A percentile compares a stretch with the other conserved stretches of the same genome.
Evolutionary conservation across 2,329 filamentous ascomycete genomes (phyloP).

Genomic region (Ophiostoma montium): DNA sequence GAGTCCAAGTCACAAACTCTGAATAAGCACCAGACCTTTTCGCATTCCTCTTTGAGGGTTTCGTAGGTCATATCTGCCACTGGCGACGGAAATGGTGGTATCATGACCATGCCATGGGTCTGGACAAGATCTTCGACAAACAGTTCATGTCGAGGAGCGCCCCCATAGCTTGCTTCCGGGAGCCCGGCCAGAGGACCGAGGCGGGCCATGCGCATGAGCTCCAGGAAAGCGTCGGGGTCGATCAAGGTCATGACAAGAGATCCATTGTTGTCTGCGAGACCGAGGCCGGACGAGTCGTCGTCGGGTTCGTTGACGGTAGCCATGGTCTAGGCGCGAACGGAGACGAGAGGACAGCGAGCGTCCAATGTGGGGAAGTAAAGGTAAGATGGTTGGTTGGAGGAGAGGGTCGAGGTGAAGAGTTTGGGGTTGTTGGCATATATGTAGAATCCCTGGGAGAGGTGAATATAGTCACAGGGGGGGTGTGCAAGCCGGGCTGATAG

Average conservation of each 20-base stretch:
- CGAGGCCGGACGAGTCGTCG: background rate
- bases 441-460: too few species aligned
- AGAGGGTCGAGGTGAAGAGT: too few species aligned
- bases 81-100: background rate
- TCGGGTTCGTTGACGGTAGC: background rate
- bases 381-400: too few species aligned
- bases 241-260: slow-evolving; percentile 1
- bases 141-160: background rate
- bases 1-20: too few species aligned
- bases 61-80: background rate
- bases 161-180: background rate
- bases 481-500: background rate
- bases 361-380: too few species aligned
- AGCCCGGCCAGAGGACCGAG: background rate
- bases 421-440: too few species aligned
- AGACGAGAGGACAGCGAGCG: too few species aligned
- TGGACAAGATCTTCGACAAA: background rate
- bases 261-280: background rate
- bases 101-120: background rate
- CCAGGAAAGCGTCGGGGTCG: background rate
- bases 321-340: background rate
- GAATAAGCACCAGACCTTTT: too few species aligned
- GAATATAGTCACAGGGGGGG: too few species aligned
- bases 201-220: background rate
- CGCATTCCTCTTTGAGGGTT: background rate